phyloP scores from a whole-genome alignment of 1,284 basidiomycete species.

The Tremellales sp. region DNA sequence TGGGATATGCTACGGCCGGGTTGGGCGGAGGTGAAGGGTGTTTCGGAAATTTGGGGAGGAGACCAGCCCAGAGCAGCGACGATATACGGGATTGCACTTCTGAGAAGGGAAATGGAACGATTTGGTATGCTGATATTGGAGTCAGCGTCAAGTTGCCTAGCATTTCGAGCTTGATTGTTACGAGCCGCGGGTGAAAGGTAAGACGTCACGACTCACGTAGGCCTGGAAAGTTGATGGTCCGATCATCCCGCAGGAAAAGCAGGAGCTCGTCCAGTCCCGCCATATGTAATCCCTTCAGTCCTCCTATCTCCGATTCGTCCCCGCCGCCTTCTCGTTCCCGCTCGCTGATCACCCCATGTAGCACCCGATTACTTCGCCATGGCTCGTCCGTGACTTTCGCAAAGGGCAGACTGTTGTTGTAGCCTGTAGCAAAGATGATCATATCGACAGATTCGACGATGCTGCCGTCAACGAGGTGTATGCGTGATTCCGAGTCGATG shows the following conservation, averaged over 20 bases:
- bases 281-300: constrained; percentile 38
- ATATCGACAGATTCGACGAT: constrained; percentile 28
- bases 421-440: constrained; percentile 52
- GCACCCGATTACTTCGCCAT: constrained; percentile 23
- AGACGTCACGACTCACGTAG: constrained; percentile 37
- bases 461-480: too few relatives aligned
- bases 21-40: constrained; percentile 22
- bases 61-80: constrained; percentile 36
- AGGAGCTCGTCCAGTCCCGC: constrained; percentile 36
- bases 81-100: constrained; percentile 47
- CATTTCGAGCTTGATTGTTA: neutral
- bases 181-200: neutral
- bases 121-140: constrained; percentile 44
- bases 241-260: constrained; percentile 46
- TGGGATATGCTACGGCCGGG: constrained; percentile 24
- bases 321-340: constrained; percentile 14
- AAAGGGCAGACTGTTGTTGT: constrained; percentile 50
- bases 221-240: constrained; percentile 42
- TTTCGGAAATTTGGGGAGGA: constrained; percentile 25
- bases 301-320: constrained; percentile 26
- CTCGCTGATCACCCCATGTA: constrained; percentile 13
- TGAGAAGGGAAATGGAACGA: constrained; percentile 50
- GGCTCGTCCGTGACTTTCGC: constrained; percentile 36
- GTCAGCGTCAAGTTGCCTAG: too few relatives aligned
- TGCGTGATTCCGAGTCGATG: too few relatives aligned